Conservation (phyloP, 495 filamentous ascomycete genomes). For the Letharia lupina region DNA sequence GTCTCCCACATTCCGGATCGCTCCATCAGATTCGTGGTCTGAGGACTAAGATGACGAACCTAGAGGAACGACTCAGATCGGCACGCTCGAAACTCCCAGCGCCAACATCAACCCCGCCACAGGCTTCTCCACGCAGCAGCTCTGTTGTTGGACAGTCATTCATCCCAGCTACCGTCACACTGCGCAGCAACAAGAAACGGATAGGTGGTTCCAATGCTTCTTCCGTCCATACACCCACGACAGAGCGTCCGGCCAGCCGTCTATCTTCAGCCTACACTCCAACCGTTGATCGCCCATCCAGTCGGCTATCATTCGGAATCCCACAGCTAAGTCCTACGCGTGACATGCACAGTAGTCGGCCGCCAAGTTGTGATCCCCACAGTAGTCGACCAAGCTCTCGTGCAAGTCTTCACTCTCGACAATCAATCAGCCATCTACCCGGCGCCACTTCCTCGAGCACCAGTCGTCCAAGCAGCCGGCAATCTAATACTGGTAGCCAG, state of each 20-base stretch:
- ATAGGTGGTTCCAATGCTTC: constrained; percentile 54
- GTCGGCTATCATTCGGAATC: constrained; percentile 42
- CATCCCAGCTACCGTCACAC: constrained; percentile 67
- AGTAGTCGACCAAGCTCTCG: constrained; percentile 43
- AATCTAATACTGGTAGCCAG: constrained; percentile 56
- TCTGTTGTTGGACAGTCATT: constrained; percentile 44
- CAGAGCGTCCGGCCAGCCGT: constrained; percentile 32
- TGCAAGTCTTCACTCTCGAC: constrained; percentile 36
- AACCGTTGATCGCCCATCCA: constrained; percentile 30
- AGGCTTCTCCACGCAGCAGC: constrained; percentile 59
- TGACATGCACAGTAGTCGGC: constrained; percentile 22
- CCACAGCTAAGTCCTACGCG: constrained; percentile 31
- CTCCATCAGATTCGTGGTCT: constrained; percentile 86
- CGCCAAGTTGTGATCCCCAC: constrained; percentile 20
- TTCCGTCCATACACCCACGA: constrained; percentile 38
- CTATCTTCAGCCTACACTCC: constrained; percentile 31
- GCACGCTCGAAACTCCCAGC: constrained; percentile 85
- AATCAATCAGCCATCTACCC: constrained; percentile 24
- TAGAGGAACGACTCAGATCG: constrained; percentile 89
- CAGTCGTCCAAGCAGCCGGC: constrained; percentile 56
- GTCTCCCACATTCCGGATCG: constrained; percentile 70
- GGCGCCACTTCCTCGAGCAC: constrained; percentile 36
- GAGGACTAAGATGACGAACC: constrained; percentile 91
- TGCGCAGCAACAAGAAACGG: constrained; percentile 64
- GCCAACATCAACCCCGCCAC: constrained; percentile 71